Base-by-base conservation (phyloP, 2,329 filamentous ascomycete species). In the Cercospora brassicicola region DNA sequence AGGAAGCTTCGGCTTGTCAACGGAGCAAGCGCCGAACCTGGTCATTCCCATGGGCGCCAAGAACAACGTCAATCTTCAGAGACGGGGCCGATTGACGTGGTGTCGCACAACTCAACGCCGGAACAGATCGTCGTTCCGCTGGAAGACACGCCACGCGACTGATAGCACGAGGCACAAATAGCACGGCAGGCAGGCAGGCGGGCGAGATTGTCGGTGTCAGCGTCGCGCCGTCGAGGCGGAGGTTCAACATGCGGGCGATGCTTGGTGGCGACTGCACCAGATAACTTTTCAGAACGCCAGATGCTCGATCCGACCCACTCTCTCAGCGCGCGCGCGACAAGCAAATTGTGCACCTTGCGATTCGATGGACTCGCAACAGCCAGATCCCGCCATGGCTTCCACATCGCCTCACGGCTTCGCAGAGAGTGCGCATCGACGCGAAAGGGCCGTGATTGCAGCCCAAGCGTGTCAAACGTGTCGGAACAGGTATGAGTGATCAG, bases 391-490 rank as follows among this genome's bases (percentile, higher is more conserved):
- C n/a, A 61, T 61, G 33, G 59, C 39, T 36, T 33, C 31, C 4
- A 15, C 53, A 55, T 48, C 66, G 56, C 18, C 60, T 36, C 59
- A 73, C 71, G 69, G 63, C 69, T 8, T 70, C 71, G 59, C 67
- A 15, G 71, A 73, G 20, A 70, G 62, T 48, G 69, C 62, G 11
- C 77, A 78, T 15, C 77, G 82, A 60, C 80, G 81, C 63, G 81
- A 84, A 67, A 77, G 83, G 64, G 83, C 82, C 9, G 81, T 82
- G 11, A 85, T 86, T 62, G 84, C 84, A 55, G 82, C 82, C 8
- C 84, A 85, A 76, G 86, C 87, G 20, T 89, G 87, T 78, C 85
- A 88, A 73, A 87, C 83, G 31, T 89, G 87, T 76, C 83, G 86
- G 59, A 78, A 65, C 63, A 73, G 76, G 77, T 77, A 67, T 28